Evolutionary conservation across 345 rosid genomes (phyloP).

Genomic region (Aegle marmelos): DNA sequence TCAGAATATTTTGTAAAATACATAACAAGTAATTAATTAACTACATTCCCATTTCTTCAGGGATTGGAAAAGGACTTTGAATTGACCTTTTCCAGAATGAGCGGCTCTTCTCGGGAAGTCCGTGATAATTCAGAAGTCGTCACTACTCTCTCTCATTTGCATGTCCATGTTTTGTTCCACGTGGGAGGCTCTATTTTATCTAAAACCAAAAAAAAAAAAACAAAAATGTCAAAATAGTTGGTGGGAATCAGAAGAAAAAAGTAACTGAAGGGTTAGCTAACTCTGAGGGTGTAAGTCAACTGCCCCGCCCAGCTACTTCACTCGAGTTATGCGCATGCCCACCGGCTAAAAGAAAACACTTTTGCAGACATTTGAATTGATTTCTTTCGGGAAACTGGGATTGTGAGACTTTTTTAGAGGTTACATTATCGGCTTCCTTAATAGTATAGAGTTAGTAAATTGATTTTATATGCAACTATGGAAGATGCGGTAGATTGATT

Average conservation of each 20-base stretch:
- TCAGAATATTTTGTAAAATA: background rate
- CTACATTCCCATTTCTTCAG: constrained; percentile 8
- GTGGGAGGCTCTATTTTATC: background rate
- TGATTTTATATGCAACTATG: too few relatives aligned
- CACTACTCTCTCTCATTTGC: background rate
- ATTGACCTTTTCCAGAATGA: constrained; percentile 1
- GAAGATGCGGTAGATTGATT: too few relatives aligned
- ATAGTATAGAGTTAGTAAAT: too few relatives aligned
- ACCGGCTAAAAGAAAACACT: background rate
- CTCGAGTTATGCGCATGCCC: background rate
- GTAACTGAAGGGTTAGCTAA: background rate
- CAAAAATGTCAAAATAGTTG: constrained; percentile 17
- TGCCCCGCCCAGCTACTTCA: background rate
- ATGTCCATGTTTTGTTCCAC: background rate
- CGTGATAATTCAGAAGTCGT: background rate
- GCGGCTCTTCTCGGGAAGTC: constrained; percentile 16
- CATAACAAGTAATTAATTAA: background rate
- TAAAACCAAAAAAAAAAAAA: too few relatives aligned
- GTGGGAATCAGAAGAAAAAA: constrained; percentile 20
- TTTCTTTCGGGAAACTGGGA: too few relatives aligned
- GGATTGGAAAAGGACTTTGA: constrained; percentile 21
- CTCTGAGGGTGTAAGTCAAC: constrained; percentile 13
- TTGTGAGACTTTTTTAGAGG: too few relatives aligned
- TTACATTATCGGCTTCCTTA: too few relatives aligned
- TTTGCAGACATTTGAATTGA: too few relatives aligned